phyloP scores from a whole-genome alignment of 495 filamentous ascomycete species.

The Aspergillus steynii region DNA sequence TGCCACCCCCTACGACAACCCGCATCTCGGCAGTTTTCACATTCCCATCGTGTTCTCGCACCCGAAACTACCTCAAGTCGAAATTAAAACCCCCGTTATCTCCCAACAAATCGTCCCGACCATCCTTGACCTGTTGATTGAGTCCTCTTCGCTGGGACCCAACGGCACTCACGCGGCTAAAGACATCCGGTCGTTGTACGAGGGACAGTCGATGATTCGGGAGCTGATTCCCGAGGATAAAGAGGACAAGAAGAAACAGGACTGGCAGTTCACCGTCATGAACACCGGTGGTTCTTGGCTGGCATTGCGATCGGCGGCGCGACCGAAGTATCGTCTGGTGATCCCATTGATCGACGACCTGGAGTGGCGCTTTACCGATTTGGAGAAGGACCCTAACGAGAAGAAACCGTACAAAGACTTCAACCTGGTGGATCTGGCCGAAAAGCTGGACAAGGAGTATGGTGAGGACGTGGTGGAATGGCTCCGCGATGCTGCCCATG shows the following conservation, averaged over 20 bases:
- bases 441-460: constrained; percentile 30
- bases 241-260: constrained; percentile 31
- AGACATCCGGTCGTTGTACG: constrained; percentile 44
- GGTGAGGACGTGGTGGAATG: constrained; percentile 41
- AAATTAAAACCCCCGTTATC: constrained; percentile 45
- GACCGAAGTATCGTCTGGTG: constrained; percentile 43
- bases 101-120: constrained; percentile 50
- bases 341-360: constrained; percentile 47
- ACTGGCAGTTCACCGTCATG: constrained; percentile 54
- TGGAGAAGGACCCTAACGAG: constrained; percentile 43
- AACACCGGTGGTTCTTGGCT: constrained; percentile 52
- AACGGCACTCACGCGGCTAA: constrained; percentile 31
- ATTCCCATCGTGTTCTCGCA: constrained; percentile 53
- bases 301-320: constrained; percentile 42
- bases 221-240: constrained; percentile 28
- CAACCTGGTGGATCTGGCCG: constrained; percentile 34
- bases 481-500: constrained; percentile 45
- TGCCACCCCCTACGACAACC: constrained; percentile 51
- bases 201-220: constrained; percentile 52
- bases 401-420: constrained; percentile 35
- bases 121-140: constrained; percentile 49
- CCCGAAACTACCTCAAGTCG: constrained; percentile 43
- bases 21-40: constrained; percentile 50
- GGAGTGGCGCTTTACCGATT: constrained; percentile 47
- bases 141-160: constrained; percentile 41